Base-by-base conservation (phyloP, 768 basidiomycete genomes). In the Rhodotorula graminis region DNA sequence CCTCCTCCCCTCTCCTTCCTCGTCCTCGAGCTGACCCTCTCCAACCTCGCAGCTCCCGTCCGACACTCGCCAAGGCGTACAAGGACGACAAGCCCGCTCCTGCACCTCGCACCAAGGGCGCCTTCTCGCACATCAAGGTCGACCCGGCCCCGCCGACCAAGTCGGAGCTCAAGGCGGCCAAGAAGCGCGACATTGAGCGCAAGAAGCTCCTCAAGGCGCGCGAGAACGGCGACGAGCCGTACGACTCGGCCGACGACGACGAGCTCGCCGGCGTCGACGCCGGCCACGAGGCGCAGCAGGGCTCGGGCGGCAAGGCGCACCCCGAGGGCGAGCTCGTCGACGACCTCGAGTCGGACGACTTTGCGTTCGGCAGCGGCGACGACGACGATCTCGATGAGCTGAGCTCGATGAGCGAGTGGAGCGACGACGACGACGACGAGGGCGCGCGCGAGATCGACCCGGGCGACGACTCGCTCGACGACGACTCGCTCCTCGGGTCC, bases 141-240 rank as follows among this genome's bases (percentile, higher is more conserved):
- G 60, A 61, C 2, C 56, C 74, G 9, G 61, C 74, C n/a, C 53
- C 40, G 0, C 70, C 69, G 10, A 69, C 68, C 46, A 75, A 75
- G 56, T 72, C 70, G 3, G 74, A 75, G 29, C 50, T 75, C 44
- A 72, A 69, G 23, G 74, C 74, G 33, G 61, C 62, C 0, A 72
- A 72, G 68, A 75, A 76, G 60, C 59, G 61, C 52, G 70, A 71
- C 50, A 61, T 42, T 60, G 64, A 59, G 49, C 44, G 70, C 44
- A 55, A 66, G 64, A 52, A 62, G 76, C 61, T 64, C 47, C 69
- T 71, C 18, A 62, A 67, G 55, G 37, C 21, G 52, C 18, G 37
- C 52, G 68, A 65, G 18, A 71, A 94, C 91, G 87, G 93, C 90
- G 78, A 91, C 91, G 81, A 90, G 89, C 52, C 61, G 14, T 58